phyloP scores from a whole-genome alignment of 495 filamentous ascomycete species.

The Podospora tetraspora region DNA sequence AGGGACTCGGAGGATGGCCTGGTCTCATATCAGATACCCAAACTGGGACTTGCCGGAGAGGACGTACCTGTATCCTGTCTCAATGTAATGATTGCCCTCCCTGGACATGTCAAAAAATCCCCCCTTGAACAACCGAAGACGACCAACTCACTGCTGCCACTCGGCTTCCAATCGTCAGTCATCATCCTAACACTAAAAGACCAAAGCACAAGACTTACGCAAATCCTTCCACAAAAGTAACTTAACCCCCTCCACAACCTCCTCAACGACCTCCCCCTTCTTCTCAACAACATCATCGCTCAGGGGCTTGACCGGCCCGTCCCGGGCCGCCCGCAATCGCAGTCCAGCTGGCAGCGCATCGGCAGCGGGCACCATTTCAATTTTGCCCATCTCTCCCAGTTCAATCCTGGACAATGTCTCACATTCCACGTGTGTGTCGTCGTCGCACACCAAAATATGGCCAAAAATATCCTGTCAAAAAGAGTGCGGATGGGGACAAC shows the following conservation, averaged over 20 bases:
- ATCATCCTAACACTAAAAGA: neutral
- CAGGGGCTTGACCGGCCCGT: neutral
- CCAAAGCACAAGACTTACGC: neutral
- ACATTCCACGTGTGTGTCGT: neutral
- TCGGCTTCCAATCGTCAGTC: neutral
- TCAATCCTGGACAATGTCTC: neutral
- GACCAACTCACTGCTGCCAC: neutral
- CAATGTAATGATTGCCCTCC: conserved; percentile 8
- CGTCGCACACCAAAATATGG: neutral
- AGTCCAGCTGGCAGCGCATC: neutral
- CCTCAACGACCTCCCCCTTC: neutral
- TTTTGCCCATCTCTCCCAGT: neutral
- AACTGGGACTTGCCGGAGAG: neutral
- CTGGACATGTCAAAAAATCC: neutral
- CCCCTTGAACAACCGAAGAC: neutral
- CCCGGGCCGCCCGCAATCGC: neutral
- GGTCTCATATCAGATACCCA: neutral
- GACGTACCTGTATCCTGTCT: neutral
- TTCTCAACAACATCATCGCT: neutral
- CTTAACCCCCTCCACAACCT: neutral
- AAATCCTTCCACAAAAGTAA: neutral
- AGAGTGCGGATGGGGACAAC: neutral
- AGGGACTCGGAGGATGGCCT: conserved; percentile 20
- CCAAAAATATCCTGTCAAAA: neutral
- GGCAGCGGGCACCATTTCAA: neutral